Evolutionary conservation across 2,329 filamentous ascomycete genomes (phyloP).

Genomic region (Rutstroemia sp.): DNA sequence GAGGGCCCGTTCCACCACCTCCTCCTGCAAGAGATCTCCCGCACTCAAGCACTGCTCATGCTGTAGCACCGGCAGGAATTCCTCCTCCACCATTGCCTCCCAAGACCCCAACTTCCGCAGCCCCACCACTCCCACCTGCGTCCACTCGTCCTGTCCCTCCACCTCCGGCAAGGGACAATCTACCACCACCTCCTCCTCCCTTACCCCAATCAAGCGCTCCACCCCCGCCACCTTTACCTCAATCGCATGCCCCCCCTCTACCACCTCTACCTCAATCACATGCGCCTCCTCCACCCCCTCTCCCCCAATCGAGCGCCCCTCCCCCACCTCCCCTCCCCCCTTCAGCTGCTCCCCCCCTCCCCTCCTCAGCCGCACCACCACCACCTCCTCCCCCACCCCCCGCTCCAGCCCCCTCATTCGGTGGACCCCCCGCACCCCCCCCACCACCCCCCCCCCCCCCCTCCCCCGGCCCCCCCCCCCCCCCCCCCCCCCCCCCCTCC

Average conservation of each 20-base stretch:
- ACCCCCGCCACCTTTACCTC: slow-evolving; percentile 31
- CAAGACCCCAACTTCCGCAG: slow-evolving; percentile 36
- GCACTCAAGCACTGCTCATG: slow-evolving; percentile 41
- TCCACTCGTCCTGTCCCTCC: slow-evolving; percentile 39
- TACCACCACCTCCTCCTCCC: neutral
- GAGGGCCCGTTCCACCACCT: slow-evolving; percentile 65
- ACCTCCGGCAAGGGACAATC: slow-evolving; percentile 22
- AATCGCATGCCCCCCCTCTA: slow-evolving; percentile 34
- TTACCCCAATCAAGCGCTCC: slow-evolving; percentile 16
- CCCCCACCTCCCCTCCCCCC: slow-evolving; percentile 34
- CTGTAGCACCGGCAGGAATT: slow-evolving; percentile 28
- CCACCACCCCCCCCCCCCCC: slow-evolving; percentile 27
- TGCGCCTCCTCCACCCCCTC: slow-evolving; percentile 33
- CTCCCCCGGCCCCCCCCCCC: no score
- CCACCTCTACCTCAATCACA: slow-evolving; percentile 9
- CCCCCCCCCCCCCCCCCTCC: slow-evolving; percentile 45
- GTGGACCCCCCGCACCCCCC: slow-evolving; percentile 29
- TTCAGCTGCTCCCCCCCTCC: slow-evolving; percentile 29
- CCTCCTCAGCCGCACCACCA: slow-evolving; percentile 28
- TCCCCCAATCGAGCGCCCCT: slow-evolving; percentile 27
- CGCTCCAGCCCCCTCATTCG: slow-evolving; percentile 29
- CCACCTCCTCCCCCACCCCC: slow-evolving; percentile 36
- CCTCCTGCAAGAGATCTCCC: slow-evolving; percentile 42
- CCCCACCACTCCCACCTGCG: slow-evolving; percentile 44
- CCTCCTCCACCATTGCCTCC: slow-evolving; percentile 36